Percentiles rank a stretch among this genome's conserved stretches.
These are phyloP conservation scores for Saraca asoca DNA, from an alignment of 331 rosid species.

Conservation along the genomic window DNA sequence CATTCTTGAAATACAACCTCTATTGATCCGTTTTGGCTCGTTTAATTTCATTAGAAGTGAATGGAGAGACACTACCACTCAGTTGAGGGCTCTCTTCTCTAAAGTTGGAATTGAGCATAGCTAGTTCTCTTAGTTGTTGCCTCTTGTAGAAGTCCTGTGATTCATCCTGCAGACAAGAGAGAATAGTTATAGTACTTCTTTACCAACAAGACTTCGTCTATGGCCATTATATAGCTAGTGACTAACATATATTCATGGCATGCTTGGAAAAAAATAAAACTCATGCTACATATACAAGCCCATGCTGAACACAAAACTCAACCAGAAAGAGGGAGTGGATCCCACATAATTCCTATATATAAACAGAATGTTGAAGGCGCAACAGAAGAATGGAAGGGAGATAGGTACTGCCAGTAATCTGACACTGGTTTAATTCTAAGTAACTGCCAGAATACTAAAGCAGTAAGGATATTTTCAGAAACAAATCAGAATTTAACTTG, in stretches of 20 bases:
- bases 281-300: too few species aligned
- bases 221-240: not conserved
- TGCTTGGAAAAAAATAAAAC: slow-evolving; percentile 5
- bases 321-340: too few species aligned
- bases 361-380: slow-evolving; percentile 13
- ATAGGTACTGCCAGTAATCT: slow-evolving; percentile 12
- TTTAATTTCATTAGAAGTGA: slow-evolving; percentile 84
- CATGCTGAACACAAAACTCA: too few species aligned
- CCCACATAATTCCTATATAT: too few species aligned
- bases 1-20: slow-evolving; percentile 27
- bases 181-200: not conserved
- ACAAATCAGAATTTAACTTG: too few species aligned
- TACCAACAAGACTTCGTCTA: not conserved
- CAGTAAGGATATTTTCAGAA: too few species aligned
- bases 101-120: slow-evolving; percentile 56
- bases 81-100: slow-evolving; percentile 89
- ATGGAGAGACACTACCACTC: slow-evolving; percentile 76
- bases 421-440: not conserved
- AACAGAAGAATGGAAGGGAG: not conserved
- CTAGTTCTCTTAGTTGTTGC: slow-evolving; percentile 64
- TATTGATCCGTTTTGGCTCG: slow-evolving; percentile 80
- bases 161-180: slow-evolving; percentile 54
- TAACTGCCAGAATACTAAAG: too few species aligned
- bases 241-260: not conserved
- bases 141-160: slow-evolving; percentile 63